phyloP scores from a whole-genome alignment of 106 monocot genomes.

The Dendrobium chrysotoxum region DNA sequence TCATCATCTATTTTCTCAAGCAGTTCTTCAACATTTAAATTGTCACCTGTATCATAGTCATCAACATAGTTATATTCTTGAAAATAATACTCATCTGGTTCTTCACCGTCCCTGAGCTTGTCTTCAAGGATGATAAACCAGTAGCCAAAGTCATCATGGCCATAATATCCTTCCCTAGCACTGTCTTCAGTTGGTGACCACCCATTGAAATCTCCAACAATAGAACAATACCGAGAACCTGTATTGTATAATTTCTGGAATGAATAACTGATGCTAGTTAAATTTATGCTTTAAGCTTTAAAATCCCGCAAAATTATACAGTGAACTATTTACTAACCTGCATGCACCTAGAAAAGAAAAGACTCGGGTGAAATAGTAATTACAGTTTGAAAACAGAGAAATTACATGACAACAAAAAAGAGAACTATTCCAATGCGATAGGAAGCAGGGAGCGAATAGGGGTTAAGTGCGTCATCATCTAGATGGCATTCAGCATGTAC shows the following conservation, averaged over 20 bases:
- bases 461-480: neutral
- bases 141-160: slow-evolving; percentile 98
- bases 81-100: slow-evolving; percentile 83
- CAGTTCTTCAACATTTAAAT: slow-evolving; percentile 60
- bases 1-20: slow-evolving; percentile 62
- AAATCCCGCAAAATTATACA: neutral
- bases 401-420: neutral
- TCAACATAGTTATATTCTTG: slow-evolving; percentile 96
- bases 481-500: neutral
- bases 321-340: too few species aligned
- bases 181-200: slow-evolving; percentile 90
- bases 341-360: neutral
- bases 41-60: slow-evolving; percentile 93
- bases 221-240: slow-evolving; percentile 90
- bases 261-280: neutral
- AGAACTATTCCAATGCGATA: neutral
- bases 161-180: slow-evolving; percentile 89
- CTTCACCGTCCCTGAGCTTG: slow-evolving; percentile 73
- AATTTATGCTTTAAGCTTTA: neutral
- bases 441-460: neutral
- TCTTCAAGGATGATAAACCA: slow-evolving; percentile 97
- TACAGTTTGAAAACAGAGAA: neutral
- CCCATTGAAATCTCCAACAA: slow-evolving; percentile 87
- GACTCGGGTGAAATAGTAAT: neutral
- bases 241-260: neutral